phyloP scores from a whole-genome alignment of 495 filamentous ascomycete genomes.

The Annulohypoxylon bovei region DNA sequence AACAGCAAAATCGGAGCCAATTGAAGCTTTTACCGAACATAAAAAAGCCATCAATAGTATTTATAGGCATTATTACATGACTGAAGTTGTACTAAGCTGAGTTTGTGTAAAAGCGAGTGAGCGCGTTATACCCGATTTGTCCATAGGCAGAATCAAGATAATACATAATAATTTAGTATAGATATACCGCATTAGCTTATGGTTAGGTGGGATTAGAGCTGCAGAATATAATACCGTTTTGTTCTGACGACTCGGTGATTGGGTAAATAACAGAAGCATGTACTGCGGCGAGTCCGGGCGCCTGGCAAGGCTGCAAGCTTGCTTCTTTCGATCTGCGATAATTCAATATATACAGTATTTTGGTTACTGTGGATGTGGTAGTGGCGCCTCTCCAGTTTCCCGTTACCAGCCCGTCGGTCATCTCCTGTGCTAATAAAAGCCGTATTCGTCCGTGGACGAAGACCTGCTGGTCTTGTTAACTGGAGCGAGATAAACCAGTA shows the following conservation, averaged over 20 bases:
- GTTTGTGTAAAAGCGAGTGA: no score
- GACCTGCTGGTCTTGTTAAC: neutral
- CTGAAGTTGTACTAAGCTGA: neutral
- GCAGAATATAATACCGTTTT: constrained; percentile 16
- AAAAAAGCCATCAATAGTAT: neutral
- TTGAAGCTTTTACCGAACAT: neutral
- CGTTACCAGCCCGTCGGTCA: constrained; percentile 35
- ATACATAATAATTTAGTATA: neutral
- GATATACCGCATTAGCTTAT: constrained; percentile 20
- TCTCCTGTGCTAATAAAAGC: constrained; percentile 33
- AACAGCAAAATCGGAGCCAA: neutral
- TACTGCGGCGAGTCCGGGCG: constrained; percentile 29
- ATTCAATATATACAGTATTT: constrained; percentile 23
- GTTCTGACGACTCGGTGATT: constrained; percentile 33
- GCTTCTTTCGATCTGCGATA: constrained; percentile 22
- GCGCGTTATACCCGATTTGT: neutral
- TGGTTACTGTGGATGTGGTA: constrained; percentile 16
- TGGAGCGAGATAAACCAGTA: constrained; percentile 16
- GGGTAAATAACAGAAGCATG: constrained; percentile 6
- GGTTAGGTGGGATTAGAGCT: constrained; percentile 17
- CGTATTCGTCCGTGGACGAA: constrained; percentile 11
- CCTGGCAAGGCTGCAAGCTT: constrained; percentile 29
- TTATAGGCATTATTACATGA: neutral
- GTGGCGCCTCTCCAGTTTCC: constrained; percentile 16
- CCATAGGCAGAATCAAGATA: neutral